Percentiles rank a stretch among this genome's conserved stretches.
These are phyloP conservation scores for Pyricularia sp. DNA, from an alignment of 2,329 filamentous ascomycete genomes.

Conservation along the genomic window DNA sequence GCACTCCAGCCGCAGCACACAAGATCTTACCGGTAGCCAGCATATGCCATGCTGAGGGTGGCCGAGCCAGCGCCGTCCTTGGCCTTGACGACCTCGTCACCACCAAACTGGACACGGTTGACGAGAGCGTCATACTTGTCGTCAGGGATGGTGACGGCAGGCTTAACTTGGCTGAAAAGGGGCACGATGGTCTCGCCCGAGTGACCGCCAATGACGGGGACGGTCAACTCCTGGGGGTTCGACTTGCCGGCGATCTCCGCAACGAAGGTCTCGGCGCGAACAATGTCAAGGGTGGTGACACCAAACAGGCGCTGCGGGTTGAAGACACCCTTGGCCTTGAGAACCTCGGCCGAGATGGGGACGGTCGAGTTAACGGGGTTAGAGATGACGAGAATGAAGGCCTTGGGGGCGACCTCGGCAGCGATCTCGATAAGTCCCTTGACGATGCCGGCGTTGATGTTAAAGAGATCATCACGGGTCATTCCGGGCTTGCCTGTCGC, in stretches of 20 bases:
- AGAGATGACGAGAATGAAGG: constrained; percentile 93
- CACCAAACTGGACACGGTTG: constrained; percentile 95
- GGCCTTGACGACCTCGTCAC: constrained; percentile 97
- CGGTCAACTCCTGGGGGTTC: constrained; percentile 84
- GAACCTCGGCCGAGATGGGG: constrained; percentile 92
- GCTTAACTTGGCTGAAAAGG: constrained; percentile 85
- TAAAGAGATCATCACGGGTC: constrained; percentile 99
- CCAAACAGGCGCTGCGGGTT: constrained; percentile 98
- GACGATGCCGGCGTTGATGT: constrained; percentile 99
- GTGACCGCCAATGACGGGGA: constrained; percentile 94
- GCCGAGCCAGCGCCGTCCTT: constrained; percentile 96
- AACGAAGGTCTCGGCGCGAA: constrained; percentile 96
- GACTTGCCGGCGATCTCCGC: constrained; percentile 71
- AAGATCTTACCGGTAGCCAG: constrained; percentile 46
- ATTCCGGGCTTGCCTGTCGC: constrained; percentile 89
- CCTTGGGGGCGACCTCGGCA: constrained; percentile 77
- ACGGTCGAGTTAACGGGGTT: constrained; percentile 99
- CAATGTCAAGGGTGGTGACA: constrained; percentile 97
- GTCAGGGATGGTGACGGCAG: constrained; percentile 44
- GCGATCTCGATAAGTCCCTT: constrained; percentile 93
- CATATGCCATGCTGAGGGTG: constrained; percentile 98
- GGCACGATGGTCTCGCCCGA: constrained; percentile 97
- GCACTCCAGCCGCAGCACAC: neutral
- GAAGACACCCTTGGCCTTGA: constrained; percentile 92
- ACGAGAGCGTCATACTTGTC: constrained; percentile 63